Conservation (phyloP, 768 basidiomycete genomes). For the Podaxis sp. region DNA sequence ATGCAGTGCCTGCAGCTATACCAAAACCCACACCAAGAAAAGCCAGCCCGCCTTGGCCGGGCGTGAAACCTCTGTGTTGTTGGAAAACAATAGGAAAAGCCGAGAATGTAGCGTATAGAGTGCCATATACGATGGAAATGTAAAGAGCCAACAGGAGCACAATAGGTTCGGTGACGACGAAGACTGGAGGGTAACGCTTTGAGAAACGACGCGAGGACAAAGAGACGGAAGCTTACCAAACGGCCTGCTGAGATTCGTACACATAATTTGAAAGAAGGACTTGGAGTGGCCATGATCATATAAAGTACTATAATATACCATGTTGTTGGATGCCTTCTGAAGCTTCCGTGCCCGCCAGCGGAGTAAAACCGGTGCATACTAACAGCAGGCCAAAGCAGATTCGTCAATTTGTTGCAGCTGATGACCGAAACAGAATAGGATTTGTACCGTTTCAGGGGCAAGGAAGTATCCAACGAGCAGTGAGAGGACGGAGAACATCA, state of each 20-base stretch:
- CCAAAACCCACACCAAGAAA: slow-evolving; percentile 68
- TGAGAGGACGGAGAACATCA: slow-evolving; percentile 49
- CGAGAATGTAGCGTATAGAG: slow-evolving; percentile 64
- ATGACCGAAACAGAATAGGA: neutral
- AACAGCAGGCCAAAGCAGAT: neutral
- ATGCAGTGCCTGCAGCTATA: slow-evolving; percentile 46
- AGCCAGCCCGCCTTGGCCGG: slow-evolving; percentile 57
- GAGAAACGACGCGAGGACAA: neutral
- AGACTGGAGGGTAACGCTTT: slow-evolving; percentile 34
- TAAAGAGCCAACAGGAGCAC: slow-evolving; percentile 59
- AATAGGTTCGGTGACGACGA: slow-evolving; percentile 65
- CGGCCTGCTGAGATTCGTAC: slow-evolving; percentile 52
- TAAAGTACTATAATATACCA: slow-evolving; percentile 46
- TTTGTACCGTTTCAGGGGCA: slow-evolving; percentile 57
- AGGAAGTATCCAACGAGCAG: slow-evolving; percentile 45
- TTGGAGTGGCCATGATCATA: slow-evolving; percentile 47
- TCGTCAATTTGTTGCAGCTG: neutral
- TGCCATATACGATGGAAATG: slow-evolving; percentile 60
- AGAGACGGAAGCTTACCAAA: slow-evolving; percentile 39
- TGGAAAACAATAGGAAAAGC: slow-evolving; percentile 63
- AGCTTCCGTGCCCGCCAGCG: slow-evolving; percentile 50
- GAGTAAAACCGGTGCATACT: slow-evolving; percentile 65
- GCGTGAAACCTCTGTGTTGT: slow-evolving; percentile 48
- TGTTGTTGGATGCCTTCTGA: slow-evolving; percentile 37
- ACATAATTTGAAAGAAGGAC: slow-evolving; percentile 41